Conservation (phyloP, 768 basidiomycete species). For the Tricholoma bakamatsutake region DNA sequence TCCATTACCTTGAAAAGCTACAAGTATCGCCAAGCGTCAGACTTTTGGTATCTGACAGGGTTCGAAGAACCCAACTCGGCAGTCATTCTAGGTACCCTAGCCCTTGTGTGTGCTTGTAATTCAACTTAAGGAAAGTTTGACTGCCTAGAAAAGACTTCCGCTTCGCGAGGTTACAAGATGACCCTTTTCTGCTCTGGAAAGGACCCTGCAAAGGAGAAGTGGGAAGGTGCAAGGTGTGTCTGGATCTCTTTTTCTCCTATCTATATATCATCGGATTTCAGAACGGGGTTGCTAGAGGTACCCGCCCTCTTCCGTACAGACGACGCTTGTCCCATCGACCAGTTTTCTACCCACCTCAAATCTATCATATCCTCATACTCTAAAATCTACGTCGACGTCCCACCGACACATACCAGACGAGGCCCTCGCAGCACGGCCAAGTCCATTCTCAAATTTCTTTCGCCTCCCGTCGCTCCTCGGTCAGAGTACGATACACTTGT, state of each 20-base stretch:
- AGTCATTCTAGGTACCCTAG: constrained; percentile 63
- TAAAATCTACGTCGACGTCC: constrained; percentile 49
- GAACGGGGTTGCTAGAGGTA: constrained; percentile 64
- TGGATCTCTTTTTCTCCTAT: background rate
- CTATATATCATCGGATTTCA: constrained; percentile 14
- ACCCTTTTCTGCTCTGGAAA: constrained; percentile 76
- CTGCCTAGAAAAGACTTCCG: constrained; percentile 59
- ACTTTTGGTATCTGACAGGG: constrained; percentile 96
- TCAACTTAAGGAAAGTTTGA: constrained; percentile 4
- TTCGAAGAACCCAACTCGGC: constrained; percentile 93
- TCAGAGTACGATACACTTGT: constrained; percentile 52
- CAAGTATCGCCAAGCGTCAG: constrained; percentile 88
- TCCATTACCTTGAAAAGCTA: constrained; percentile 49
- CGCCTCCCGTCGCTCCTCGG: constrained; percentile 21
- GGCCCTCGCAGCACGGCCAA: constrained; percentile 38
- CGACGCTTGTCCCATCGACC: constrained; percentile 52
- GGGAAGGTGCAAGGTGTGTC: constrained; percentile 78
- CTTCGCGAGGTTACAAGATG: constrained; percentile 78
- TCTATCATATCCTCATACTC: constrained; percentile 43
- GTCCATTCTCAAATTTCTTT: constrained; percentile 51
- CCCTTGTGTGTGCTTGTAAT: background rate
- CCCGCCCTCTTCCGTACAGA: constrained; percentile 73
- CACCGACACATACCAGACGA: constrained; percentile 27
- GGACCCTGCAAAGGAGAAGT: constrained; percentile 73
- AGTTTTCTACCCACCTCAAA: constrained; percentile 54